Conservation (phyloP, 192 early-diverging fungal genomes). For the Coemansia sp. region DNA sequence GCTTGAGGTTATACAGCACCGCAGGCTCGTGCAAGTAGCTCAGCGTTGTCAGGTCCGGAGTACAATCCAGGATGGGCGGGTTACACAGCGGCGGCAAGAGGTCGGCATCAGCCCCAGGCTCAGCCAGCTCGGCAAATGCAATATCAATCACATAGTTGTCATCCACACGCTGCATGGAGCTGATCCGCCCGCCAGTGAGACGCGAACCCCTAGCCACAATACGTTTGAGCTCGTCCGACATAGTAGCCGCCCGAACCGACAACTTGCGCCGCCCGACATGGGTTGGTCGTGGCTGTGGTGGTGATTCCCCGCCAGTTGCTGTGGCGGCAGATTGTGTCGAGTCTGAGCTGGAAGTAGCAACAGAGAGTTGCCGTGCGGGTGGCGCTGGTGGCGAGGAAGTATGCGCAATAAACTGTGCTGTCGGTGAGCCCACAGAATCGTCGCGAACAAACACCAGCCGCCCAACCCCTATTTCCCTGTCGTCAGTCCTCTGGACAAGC, state of each 20-base stretch:
- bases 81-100: conserved; percentile 89
- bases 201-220: conserved; percentile 44
- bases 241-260: conserved; percentile 28
- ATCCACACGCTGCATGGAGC: conserved; percentile 29
- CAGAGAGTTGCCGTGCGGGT: conserved; percentile 4
- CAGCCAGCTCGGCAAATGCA: conserved; percentile 42
- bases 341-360: background rate
- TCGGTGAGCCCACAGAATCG: conserved; percentile 28
- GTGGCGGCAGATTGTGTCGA: background rate
- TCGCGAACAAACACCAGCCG: conserved; percentile 50
- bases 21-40: conserved; percentile 94
- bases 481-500: conserved; percentile 46
- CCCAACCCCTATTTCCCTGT: conserved; percentile 30
- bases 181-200: conserved; percentile 49
- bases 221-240: conserved; percentile 34
- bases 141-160: conserved; percentile 41
- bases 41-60: conserved; percentile 86
- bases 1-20: conserved; percentile 88
- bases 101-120: conserved; percentile 37
- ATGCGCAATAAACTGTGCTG: conserved; percentile 41
- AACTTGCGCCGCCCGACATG: conserved; percentile 3
- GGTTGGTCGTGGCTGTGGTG: background rate
- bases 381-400: conserved; percentile 17
- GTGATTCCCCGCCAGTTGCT: background rate
- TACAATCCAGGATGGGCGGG: conserved; percentile 84